phyloP scores from a whole-genome alignment of 352 stramenopile species.

The Globisporangium heterothallicum region DNA sequence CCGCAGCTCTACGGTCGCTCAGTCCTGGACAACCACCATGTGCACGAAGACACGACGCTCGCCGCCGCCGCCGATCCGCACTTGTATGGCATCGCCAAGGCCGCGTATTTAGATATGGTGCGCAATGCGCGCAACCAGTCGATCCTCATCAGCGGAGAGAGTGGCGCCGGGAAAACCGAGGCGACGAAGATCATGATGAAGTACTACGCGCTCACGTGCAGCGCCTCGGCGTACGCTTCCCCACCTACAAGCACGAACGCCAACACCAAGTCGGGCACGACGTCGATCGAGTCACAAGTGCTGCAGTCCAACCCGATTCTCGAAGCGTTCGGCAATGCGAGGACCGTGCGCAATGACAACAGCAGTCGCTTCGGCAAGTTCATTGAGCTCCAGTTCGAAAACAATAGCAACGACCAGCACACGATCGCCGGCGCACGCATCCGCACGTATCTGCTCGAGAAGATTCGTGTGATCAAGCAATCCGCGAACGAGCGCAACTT shows the following conservation, averaged over 20 bases:
- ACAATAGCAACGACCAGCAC: constrained; percentile 13
- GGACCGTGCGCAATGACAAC: constrained; percentile 87
- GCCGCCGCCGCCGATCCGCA: constrained; percentile 35
- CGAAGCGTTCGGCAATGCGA: constrained; percentile 87
- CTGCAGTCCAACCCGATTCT: constrained; percentile 89
- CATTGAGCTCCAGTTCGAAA: constrained; percentile 79
- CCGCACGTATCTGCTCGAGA: constrained; percentile 93
- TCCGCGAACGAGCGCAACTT: constrained; percentile 76
- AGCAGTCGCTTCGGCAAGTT: constrained; percentile 90
- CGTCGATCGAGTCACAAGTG: constrained; percentile 79
- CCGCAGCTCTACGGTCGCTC: constrained; percentile 57
- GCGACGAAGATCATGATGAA: constrained; percentile 90
- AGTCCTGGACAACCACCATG: constrained; percentile 39
- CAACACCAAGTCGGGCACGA: constrained; percentile 4
- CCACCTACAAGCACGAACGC: background rate
- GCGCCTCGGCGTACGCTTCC: constrained; percentile 18
- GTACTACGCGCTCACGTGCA: constrained; percentile 77
- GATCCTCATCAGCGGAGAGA: constrained; percentile 86
- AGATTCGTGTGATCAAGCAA: constrained; percentile 87
- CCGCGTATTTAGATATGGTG: constrained; percentile 67
- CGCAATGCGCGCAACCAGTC: constrained; percentile 66
- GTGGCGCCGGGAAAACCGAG: constrained; percentile 83
- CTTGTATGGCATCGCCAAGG: constrained; percentile 69
- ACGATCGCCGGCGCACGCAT: constrained; percentile 72
- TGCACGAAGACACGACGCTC: constrained; percentile 20